Percentiles rank a stretch among this genome's conserved stretches.
Conservation (phyloP, 208 protist genomes). For the Leishmania tarentolae region DNA sequence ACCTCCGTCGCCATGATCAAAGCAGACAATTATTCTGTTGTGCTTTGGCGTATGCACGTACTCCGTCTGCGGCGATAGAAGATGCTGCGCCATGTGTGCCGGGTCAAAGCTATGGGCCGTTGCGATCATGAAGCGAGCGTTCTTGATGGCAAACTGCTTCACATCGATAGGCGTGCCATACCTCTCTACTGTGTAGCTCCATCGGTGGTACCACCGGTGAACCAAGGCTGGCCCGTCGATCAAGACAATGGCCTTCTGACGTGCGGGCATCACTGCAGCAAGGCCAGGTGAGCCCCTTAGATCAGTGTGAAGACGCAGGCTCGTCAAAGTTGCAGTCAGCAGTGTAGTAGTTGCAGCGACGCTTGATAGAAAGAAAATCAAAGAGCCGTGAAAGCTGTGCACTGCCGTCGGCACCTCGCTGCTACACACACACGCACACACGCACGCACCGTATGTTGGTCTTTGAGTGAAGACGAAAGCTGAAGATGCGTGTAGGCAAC, state of each 20-base stretch:
- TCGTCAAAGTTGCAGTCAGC: neutral
- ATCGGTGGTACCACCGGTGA: constrained; percentile 91
- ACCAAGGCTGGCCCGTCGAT: constrained; percentile 86
- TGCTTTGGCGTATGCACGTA: constrained; percentile 87
- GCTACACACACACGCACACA: constrained; percentile 6
- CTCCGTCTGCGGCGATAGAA: constrained; percentile 88
- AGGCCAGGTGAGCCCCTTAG: neutral
- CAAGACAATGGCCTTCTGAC: constrained; percentile 76
- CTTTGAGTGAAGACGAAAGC: neutral
- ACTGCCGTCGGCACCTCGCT: neutral
- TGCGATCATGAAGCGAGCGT: constrained; percentile 77
- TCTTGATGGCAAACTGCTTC: constrained; percentile 82
- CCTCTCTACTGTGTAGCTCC: constrained; percentile 66
- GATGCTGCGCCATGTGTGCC: constrained; percentile 74
- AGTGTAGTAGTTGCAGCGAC: neutral
- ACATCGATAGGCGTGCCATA: constrained; percentile 55
- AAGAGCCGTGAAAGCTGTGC: neutral
- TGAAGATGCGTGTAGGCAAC: constrained; percentile 1
- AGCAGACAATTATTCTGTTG: constrained; percentile 88
- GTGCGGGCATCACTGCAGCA: constrained; percentile 41
- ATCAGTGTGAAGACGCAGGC: neutral
- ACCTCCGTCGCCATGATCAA: constrained; percentile 91
- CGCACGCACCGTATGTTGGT: neutral
- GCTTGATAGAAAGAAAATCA: neutral
- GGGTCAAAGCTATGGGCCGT: constrained; percentile 90